Evolutionary conservation across 345 rosid genomes (phyloP).

Genomic region (Mangifera indica): DNA sequence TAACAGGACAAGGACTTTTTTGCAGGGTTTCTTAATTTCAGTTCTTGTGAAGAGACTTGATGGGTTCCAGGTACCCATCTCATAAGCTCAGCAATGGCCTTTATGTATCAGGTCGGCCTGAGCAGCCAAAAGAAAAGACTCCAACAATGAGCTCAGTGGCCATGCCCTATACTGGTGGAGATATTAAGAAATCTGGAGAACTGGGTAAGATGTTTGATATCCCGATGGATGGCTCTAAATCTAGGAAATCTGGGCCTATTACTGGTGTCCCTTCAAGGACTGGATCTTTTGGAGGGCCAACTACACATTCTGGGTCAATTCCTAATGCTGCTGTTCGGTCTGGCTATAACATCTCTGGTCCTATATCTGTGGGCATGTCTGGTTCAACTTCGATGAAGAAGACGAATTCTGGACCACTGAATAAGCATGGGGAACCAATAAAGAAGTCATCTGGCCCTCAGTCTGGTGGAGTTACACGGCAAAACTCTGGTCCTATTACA

Average conservation of each 20-base stretch:
- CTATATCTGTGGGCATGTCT: conserved; percentile 55
- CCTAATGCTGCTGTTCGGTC: conserved; percentile 75
- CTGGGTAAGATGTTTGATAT: conserved; percentile 97
- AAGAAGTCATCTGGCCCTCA: conserved; percentile 93
- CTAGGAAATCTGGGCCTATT: conserved; percentile 94
- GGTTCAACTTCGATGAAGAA: conserved; percentile 85
- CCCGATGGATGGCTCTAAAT: conserved; percentile 58
- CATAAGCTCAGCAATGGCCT: conserved; percentile 90
- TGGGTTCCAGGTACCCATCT: conserved; percentile 92
- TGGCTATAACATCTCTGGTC: conserved; percentile 62
- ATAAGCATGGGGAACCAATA: conserved; percentile 89
- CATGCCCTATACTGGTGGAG: conserved; percentile 96
- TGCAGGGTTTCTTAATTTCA: conserved; percentile 16
- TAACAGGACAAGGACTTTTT: conserved; percentile 29
- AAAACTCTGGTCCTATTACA: conserved; percentile 88
- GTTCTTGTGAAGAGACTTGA: conserved; percentile 31
- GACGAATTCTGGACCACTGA: conserved; percentile 87
- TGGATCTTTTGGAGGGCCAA: conserved; percentile 83
- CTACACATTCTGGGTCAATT: conserved; percentile 77
- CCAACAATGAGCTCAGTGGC: conserved; percentile 88
- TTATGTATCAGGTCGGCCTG: conserved; percentile 92
- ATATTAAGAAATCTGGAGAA: conserved; percentile 91
- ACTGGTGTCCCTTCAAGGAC: conserved; percentile 79
- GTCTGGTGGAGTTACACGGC: conserved; percentile 86
- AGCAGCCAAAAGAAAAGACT: conserved; percentile 82